Evolutionary conservation across 1,284 basidiomycete species (phyloP).

Genomic region (Cryptococcus sp.): DNA sequence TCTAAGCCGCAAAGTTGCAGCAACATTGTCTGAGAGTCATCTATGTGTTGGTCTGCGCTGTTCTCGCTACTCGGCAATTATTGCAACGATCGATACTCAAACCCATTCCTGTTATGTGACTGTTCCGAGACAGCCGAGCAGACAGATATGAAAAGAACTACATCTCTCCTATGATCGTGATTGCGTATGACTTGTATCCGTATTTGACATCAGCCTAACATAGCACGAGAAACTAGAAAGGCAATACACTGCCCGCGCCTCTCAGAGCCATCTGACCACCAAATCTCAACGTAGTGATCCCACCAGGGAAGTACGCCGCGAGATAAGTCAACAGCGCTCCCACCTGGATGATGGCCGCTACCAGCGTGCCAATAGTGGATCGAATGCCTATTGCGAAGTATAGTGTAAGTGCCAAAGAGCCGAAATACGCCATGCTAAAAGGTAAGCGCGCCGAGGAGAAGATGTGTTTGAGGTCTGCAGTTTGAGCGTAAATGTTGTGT

Average conservation of each 20-base stretch:
- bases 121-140: too few species aligned
- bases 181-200: too few species aligned
- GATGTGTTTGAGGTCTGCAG: conserved; percentile 78
- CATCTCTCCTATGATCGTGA: too few species aligned
- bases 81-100: too few species aligned
- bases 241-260: conserved; percentile 75
- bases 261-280: conserved; percentile 78
- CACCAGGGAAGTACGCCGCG: conserved; percentile 88
- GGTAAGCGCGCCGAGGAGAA: conserved; percentile 80
- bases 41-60: too few species aligned
- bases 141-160: too few species aligned
- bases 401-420: conserved; percentile 75
- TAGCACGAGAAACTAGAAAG: conserved; percentile 57
- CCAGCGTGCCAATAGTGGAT: conserved; percentile 78
- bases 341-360: conserved; percentile 78
- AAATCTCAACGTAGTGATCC: conserved; percentile 67
- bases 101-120: too few species aligned
- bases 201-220: too few species aligned
- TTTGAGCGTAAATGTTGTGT: neutral
- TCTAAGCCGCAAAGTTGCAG: too few species aligned
- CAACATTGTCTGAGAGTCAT: too few species aligned
- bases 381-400: conserved; percentile 80
- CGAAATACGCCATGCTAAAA: conserved; percentile 81
- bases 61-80: too few species aligned
- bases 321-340: conserved; percentile 81